Evolutionary conservation across 139 green algal genomes (phyloP).

Genomic region (Chlamydomonas applanata): DNA sequence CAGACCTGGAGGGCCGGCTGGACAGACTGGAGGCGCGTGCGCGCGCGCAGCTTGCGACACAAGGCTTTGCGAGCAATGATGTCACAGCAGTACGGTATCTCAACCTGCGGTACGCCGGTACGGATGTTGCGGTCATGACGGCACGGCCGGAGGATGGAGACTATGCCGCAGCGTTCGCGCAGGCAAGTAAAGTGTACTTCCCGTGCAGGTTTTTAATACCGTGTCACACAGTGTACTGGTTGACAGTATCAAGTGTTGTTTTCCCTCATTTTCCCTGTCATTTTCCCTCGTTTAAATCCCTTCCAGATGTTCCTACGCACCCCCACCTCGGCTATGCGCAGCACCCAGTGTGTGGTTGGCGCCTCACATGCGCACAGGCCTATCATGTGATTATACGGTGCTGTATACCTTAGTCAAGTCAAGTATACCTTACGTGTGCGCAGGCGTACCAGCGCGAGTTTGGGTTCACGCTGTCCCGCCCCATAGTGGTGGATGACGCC

Average conservation of each 20-base stretch:
- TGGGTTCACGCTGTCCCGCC: slow-evolving; percentile 86
- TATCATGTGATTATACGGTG: too few relatives aligned
- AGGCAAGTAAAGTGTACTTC: slow-evolving; percentile 3
- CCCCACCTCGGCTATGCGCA: too few relatives aligned
- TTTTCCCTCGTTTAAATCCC: too few relatives aligned
- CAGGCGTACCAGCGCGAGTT: slow-evolving; percentile 82
- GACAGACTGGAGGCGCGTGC: slow-evolving; percentile 53
- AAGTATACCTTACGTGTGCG: slow-evolving; percentile 19
- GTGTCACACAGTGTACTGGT: too few relatives aligned
- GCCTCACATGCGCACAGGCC: too few relatives aligned
- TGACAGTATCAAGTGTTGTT: too few relatives aligned
- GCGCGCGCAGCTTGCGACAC: slow-evolving; percentile 32
- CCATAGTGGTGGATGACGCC: slow-evolving; percentile 87
- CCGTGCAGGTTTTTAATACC: slow-evolving; percentile 5
- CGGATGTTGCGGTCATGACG: slow-evolving; percentile 93
- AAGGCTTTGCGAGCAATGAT: slow-evolving; percentile 64
- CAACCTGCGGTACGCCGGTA: slow-evolving; percentile 90
- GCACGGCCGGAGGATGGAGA: slow-evolving; percentile 12
- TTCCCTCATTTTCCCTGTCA: too few relatives aligned
- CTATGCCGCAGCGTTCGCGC: slow-evolving; percentile 33
- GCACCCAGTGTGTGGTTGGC: too few relatives aligned
- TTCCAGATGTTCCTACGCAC: too few relatives aligned
- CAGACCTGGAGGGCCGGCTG: slow-evolving; percentile 53
- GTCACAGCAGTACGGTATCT: slow-evolving; percentile 75
- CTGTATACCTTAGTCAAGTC: background rate